These are phyloP conservation scores for Protostelium mycophagum DNA, from an alignment of 78 protist species.

Conservation along the genomic window DNA sequence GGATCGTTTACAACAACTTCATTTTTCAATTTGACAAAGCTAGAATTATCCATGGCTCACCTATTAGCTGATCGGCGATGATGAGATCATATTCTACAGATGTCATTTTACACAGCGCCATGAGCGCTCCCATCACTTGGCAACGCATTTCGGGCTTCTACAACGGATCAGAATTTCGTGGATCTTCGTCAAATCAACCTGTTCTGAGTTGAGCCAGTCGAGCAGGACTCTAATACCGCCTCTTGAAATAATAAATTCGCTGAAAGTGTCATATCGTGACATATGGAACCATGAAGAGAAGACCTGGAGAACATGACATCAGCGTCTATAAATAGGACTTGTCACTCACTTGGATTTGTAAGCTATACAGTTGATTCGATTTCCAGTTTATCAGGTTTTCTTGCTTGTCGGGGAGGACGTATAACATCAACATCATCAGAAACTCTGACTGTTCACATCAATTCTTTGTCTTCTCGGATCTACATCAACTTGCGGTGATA, in stretches of 20 bases:
- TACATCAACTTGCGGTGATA: too few relatives aligned
- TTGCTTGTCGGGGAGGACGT: too few relatives aligned
- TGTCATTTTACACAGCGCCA: neutral
- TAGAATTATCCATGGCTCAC: too few relatives aligned
- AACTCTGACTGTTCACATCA: neutral
- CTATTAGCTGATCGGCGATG: too few relatives aligned
- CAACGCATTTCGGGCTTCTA: neutral
- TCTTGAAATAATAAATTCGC: neutral
- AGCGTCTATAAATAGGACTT: neutral
- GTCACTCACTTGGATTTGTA: neutral
- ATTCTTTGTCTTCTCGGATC: neutral
- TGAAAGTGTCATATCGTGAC: neutral
- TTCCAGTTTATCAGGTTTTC: neutral
- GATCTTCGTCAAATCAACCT: neutral
- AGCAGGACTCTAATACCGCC: neutral
- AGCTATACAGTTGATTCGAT: neutral
- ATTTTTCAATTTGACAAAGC: too few relatives aligned
- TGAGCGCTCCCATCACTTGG: neutral
- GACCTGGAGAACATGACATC: neutral
- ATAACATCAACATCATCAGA: neutral
- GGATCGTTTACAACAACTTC: too few relatives aligned
- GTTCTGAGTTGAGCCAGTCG: neutral
- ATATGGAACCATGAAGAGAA: neutral
- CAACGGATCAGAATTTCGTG: neutral
- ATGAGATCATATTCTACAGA: neutral